Evolutionary conservation across 179 eudicot species (phyloP).

Genomic region (Nepenthes alata): DNA sequence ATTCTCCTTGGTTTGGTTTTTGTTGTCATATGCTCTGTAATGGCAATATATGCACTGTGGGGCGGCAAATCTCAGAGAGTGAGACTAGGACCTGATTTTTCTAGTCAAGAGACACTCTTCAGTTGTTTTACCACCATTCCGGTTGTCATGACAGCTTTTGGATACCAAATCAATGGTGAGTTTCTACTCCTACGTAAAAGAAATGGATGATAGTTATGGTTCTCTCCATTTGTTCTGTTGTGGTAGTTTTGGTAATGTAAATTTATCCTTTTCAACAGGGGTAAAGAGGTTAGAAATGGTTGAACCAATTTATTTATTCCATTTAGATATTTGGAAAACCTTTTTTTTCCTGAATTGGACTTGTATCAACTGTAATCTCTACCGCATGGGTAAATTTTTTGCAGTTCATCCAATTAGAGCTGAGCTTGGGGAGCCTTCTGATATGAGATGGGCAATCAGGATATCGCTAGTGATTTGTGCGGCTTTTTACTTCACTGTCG

Average conservation of each 20-base stretch:
- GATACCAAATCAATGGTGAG: constrained; percentile 82
- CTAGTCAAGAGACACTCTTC: constrained; percentile 34
- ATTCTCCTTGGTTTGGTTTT: constrained; percentile 74
- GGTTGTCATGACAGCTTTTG: constrained; percentile 73
- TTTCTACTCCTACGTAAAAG: no score
- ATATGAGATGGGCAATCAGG: constrained; percentile 59
- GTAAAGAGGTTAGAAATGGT: no score
- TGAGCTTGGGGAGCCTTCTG: constrained; percentile 59
- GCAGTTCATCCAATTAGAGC: constrained; percentile 81
- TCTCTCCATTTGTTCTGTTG: not conserved
- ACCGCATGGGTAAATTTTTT: not conserved
- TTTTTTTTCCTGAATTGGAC: no score
- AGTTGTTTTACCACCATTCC: constrained; percentile 74
- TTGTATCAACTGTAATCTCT: no score
- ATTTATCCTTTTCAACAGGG: no score
- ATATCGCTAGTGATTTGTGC: constrained; percentile 59
- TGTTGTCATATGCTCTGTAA: constrained; percentile 57
- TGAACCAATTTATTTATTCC: no score
- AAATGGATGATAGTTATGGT: not conserved
- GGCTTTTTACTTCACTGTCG: constrained; percentile 61
- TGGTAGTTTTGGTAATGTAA: not conserved
- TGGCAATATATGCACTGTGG: constrained; percentile 56
- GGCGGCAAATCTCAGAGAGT: constrained; percentile 47
- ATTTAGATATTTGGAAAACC: no score
- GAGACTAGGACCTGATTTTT: constrained; percentile 50